phyloP scores from a whole-genome alignment of 805 yeast species.

The Pichia scutulata region DNA sequence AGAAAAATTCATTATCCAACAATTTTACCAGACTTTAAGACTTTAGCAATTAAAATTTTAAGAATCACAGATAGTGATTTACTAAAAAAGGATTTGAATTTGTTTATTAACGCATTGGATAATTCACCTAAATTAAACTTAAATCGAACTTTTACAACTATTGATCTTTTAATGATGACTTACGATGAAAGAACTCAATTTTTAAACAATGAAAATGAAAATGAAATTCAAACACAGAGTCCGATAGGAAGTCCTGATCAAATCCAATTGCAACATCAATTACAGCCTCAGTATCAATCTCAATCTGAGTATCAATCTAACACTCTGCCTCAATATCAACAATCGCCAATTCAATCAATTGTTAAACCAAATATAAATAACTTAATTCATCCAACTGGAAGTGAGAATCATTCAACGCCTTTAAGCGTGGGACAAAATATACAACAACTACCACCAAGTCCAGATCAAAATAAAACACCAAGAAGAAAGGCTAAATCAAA shows the following conservation, averaged over 20 bases:
- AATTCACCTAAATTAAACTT: neutral
- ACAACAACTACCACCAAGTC: no score
- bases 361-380: neutral
- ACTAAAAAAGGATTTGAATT: neutral
- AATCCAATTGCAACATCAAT: neutral
- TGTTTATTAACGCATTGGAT: conserved; percentile 1
- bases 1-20: conserved; percentile 6
- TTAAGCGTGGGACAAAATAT: neutral
- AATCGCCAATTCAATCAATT: neutral
- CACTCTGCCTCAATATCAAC: neutral
- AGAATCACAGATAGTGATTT: neutral
- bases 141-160: neutral
- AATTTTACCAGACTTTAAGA: conserved; percentile 3
- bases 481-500: neutral
- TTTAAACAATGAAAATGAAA: neutral
- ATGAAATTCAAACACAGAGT: no score
- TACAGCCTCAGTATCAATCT: neutral
- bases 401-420: neutral
- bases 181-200: conserved; percentile 3
- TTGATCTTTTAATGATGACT: conserved; percentile 2
- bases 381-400: neutral
- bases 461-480: neutral
- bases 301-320: neutral
- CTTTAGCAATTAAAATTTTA: neutral
- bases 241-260: neutral